phyloP scores from a whole-genome alignment of 1,139 yeast species.

The Saccharomyces hybrid region DNA sequence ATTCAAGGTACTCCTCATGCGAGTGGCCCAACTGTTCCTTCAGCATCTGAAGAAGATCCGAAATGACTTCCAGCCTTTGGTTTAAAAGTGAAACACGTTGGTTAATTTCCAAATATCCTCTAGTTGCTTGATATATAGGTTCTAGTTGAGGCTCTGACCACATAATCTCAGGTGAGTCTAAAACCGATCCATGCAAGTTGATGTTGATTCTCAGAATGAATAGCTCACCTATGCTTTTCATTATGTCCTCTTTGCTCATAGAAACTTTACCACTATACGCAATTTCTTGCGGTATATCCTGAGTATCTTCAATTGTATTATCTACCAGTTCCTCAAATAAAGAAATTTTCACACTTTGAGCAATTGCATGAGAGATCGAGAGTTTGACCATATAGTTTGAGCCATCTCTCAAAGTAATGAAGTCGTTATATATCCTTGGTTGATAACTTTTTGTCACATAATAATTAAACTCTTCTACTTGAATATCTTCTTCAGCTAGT shows the following conservation, averaged over 20 bases:
- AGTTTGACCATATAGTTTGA: constrained; percentile 82
- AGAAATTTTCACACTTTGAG: constrained; percentile 90
- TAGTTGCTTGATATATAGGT: constrained; percentile 92
- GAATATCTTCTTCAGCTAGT: constrained; percentile 82
- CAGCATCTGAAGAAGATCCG: constrained; percentile 88
- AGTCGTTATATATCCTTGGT: constrained; percentile 91
- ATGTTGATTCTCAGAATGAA: constrained; percentile 85
- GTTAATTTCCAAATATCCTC: constrained; percentile 89
- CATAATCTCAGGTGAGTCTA: constrained; percentile 95
- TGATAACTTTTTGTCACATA: constrained; percentile 89
- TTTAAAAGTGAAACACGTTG: constrained; percentile 84
- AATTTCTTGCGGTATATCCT: constrained; percentile 91
- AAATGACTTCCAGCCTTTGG: constrained; percentile 86
- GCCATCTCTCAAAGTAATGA: constrained; percentile 85
- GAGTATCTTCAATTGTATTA: constrained; percentile 92
- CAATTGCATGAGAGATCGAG: constrained; percentile 83
- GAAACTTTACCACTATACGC: constrained; percentile 91
- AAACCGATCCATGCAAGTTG: constrained; percentile 86
- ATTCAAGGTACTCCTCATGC: constrained; percentile 84
- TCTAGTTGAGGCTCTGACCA: constrained; percentile 98
- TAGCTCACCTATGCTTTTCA: constrained; percentile 93
- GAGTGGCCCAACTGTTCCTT: constrained; percentile 94
- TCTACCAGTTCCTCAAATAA: constrained; percentile 91
- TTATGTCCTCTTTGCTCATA: constrained; percentile 87
- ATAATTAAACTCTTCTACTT: constrained; percentile 87